A percentile compares a stretch with the other conserved stretches of the same genome.
Conservation (phyloP, 371 early-diverging fungal genomes). For the Capillidium heterosporum region DNA sequence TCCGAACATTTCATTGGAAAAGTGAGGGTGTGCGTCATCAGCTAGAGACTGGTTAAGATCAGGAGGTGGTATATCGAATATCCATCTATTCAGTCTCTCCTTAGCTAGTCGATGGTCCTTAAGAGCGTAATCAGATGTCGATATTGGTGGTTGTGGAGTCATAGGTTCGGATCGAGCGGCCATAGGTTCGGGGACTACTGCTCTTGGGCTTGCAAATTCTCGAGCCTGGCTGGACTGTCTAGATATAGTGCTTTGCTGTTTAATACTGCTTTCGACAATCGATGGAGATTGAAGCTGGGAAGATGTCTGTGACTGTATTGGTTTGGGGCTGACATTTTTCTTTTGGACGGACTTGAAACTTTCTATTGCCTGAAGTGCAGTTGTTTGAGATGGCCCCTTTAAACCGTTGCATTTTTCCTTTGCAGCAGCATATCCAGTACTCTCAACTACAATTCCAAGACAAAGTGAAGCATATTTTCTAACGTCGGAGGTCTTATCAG, state of each 20-base stretch:
- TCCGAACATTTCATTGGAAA: slow-evolving; percentile 28
- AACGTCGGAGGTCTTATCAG: slow-evolving; percentile 76
- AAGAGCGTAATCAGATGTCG: slow-evolving; percentile 36
- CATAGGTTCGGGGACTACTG: neutral
- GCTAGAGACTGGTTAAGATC: slow-evolving; percentile 45
- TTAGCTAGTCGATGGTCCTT: slow-evolving; percentile 52
- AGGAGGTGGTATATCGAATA: slow-evolving; percentile 47
- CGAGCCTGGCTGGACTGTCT: neutral
- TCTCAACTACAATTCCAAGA: slow-evolving; percentile 34
- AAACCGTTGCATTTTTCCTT: slow-evolving; percentile 35
- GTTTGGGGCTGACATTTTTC: neutral
- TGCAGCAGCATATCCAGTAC: slow-evolving; percentile 38
- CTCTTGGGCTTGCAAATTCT: neutral
- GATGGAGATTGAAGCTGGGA: neutral
- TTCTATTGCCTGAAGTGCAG: slow-evolving; percentile 46
- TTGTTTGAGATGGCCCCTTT: slow-evolving; percentile 36
- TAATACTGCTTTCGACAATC: neutral
- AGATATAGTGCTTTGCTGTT: neutral
- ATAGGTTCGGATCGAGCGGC: no score
- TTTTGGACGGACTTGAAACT: slow-evolving; percentile 16
- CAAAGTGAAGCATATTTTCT: slow-evolving; percentile 62
- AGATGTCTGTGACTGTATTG: neutral
- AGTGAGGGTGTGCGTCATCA: slow-evolving; percentile 33
- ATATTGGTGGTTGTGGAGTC: no score
- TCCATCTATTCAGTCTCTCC: slow-evolving; percentile 48